A percentile compares a stretch with the other conserved stretches of the same genome.
Evolutionary conservation across 306 rosid genomes (phyloP).

Genomic region (Begonia loranthoides): DNA sequence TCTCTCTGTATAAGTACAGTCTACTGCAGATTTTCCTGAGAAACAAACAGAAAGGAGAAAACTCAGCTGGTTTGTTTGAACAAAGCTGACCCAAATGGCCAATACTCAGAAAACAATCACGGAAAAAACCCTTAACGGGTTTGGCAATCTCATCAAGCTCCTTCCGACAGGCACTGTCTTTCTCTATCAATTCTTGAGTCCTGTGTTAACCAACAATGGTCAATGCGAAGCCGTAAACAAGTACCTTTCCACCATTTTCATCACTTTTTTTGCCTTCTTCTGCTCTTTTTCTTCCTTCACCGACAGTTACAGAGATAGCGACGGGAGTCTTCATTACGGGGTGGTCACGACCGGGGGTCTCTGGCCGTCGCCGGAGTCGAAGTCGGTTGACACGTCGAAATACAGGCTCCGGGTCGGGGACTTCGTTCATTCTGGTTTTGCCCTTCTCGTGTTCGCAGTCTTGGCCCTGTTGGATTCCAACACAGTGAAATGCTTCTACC

Average conservation of each 20-base stretch:
- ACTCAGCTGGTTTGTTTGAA: no score
- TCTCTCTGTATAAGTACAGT: background rate
- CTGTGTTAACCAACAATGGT: constrained; percentile 52
- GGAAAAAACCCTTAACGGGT: constrained; percentile 21
- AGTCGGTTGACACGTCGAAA: constrained; percentile 17
- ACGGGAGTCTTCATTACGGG: constrained; percentile 39
- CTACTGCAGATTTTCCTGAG: no score
- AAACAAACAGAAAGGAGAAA: no score
- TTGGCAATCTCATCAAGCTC: constrained; percentile 53
- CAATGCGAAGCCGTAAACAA: constrained; percentile 39
- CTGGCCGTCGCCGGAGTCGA: constrained; percentile 50
- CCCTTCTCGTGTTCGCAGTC: constrained; percentile 39
- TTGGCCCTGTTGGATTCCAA: constrained; percentile 42
- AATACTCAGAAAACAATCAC: background rate
- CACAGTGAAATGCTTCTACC: constrained; percentile 45
- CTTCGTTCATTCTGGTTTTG: constrained; percentile 46
- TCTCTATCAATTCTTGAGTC: constrained; percentile 62
- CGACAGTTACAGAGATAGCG: constrained; percentile 57
- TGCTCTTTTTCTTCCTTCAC: constrained; percentile 66
- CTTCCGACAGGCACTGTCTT: constrained; percentile 78
- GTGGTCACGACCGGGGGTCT: constrained; percentile 38
- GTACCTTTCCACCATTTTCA: constrained; percentile 26
- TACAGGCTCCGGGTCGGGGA: constrained; percentile 47
- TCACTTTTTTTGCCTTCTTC: constrained; percentile 31
- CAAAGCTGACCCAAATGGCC: background rate